A percentile compares a stretch with the other conserved stretches of the same genome.
Evolutionary conservation across 192 early-diverging fungal species (phyloP).

Genomic region (Backusella australiensis): DNA sequence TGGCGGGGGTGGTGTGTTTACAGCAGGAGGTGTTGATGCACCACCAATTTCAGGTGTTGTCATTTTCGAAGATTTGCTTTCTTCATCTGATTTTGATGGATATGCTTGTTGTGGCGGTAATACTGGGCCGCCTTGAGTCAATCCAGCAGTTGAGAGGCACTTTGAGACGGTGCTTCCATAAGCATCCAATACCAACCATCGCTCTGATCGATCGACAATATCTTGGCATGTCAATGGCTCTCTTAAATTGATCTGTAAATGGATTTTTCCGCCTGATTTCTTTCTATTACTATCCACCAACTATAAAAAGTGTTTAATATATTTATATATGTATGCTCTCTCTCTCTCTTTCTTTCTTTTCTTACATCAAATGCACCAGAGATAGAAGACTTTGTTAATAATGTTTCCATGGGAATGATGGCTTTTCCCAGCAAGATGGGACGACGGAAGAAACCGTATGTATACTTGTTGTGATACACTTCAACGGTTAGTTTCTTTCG

Average conservation of each 20-base stretch:
- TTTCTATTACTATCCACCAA: slow-evolving; percentile 61
- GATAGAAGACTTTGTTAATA: slow-evolving; percentile 65
- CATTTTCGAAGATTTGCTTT: background rate
- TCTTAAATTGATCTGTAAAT: slow-evolving; percentile 61
- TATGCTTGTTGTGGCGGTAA: background rate
- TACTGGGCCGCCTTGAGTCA: background rate
- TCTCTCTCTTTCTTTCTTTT: background rate
- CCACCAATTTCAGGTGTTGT: background rate
- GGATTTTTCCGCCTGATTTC: slow-evolving; percentile 64
- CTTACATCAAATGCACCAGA: slow-evolving; percentile 64
- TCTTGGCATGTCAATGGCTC: slow-evolving; percentile 58
- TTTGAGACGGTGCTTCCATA: slow-evolving; percentile 35
- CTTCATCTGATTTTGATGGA: background rate
- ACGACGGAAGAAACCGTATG: slow-evolving; percentile 50
- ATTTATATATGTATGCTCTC: background rate
- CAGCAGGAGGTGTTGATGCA: background rate
- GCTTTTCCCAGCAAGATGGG: slow-evolving; percentile 61
- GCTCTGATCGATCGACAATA: slow-evolving; percentile 55
- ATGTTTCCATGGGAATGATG: slow-evolving; percentile 46
- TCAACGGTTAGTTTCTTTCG: slow-evolving; percentile 69
- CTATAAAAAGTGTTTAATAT: slow-evolving; percentile 31
- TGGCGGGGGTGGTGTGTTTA: background rate
- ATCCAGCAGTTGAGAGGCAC: slow-evolving; percentile 17
- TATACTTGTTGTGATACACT: slow-evolving; percentile 58
- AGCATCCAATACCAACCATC: slow-evolving; percentile 65